Conservation (phyloP, 345 rosid species). For the Murraya paniculata region DNA sequence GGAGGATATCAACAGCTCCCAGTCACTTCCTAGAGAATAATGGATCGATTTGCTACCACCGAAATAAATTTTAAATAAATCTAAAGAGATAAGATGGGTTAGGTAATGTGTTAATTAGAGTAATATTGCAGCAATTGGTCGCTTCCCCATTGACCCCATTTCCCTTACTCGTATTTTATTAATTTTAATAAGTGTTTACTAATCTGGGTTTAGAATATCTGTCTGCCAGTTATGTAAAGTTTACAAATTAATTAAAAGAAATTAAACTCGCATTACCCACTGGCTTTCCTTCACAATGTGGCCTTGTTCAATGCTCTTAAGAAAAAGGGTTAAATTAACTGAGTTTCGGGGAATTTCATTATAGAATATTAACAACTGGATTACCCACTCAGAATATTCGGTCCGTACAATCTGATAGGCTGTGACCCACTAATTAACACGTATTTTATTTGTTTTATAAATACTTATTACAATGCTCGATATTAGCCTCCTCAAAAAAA, state of each 20-base stretch:
- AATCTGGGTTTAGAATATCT: conserved; percentile 22
- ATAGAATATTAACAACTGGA: conserved; percentile 18
- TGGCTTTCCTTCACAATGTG: background rate
- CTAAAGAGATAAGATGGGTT: conserved; percentile 26
- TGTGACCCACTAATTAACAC: conserved; percentile 4
- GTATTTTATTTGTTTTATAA: background rate
- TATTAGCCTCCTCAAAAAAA: no score
- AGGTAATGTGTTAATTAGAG: conserved; percentile 9
- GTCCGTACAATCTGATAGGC: conserved; percentile 10
- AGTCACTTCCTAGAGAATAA: background rate
- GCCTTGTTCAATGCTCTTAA: background rate
- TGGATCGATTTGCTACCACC: background rate
- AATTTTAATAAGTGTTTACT: background rate
- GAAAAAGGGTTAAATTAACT: background rate
- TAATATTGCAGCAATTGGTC: conserved; percentile 19
- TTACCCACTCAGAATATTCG: conserved; percentile 20
- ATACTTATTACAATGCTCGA: background rate
- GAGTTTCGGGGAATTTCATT: background rate
- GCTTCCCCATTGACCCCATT: conserved; percentile 24
- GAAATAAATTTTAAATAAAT: background rate
- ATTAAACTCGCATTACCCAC: background rate
- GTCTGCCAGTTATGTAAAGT: conserved; percentile 23
- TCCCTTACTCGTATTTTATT: background rate
- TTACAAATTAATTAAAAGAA: background rate
- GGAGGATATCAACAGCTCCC: background rate